Evolutionary conservation across 495 filamentous ascomycete species (phyloP).

Genomic region (Tuber microsphaerosporum): DNA sequence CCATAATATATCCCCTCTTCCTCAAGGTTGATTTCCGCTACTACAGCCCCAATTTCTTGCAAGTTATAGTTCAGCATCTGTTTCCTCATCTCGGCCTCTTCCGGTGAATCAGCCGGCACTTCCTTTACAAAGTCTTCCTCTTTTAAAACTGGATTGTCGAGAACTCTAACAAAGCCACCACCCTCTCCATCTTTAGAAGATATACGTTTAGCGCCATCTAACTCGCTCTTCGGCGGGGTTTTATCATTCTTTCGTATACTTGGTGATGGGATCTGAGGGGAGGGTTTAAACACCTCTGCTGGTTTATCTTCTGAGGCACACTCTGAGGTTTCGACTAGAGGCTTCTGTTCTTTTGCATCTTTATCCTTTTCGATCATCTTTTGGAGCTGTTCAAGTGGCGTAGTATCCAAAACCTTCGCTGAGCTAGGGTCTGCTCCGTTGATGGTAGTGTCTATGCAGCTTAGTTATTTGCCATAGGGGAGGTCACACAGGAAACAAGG

Average conservation of each 20-base stretch:
- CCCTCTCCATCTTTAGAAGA: slow-evolving; percentile 28
- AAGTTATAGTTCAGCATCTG: slow-evolving; percentile 90
- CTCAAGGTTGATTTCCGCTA: slow-evolving; percentile 85
- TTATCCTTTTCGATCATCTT: slow-evolving; percentile 49
- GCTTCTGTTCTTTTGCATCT: slow-evolving; percentile 46
- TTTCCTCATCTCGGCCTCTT: slow-evolving; percentile 71
- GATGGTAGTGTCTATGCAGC: slow-evolving; percentile 13
- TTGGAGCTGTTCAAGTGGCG: slow-evolving; percentile 45
- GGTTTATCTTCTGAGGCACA: slow-evolving; percentile 7
- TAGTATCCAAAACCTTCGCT: slow-evolving; percentile 38
- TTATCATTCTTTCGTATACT: slow-evolving; percentile 6
- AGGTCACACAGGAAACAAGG: neutral
- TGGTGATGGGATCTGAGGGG: slow-evolving; percentile 13
- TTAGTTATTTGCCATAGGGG: neutral
- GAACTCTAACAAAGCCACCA: slow-evolving; percentile 31
- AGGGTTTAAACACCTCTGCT: slow-evolving; percentile 3
- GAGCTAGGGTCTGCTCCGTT: slow-evolving; percentile 39
- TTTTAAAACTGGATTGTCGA: slow-evolving; percentile 24
- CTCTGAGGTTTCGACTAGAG: slow-evolving; percentile 43
- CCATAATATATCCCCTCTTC: slow-evolving; percentile 57
- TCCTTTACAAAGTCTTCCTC: slow-evolving; percentile 28
- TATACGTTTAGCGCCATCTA: slow-evolving; percentile 8
- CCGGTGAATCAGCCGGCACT: slow-evolving; percentile 59
- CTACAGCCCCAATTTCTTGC: slow-evolving; percentile 74
- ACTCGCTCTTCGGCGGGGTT: neutral